phyloP scores from a whole-genome alignment of 371 early-diverging fungal species.

The Funneliformis caledonium region DNA sequence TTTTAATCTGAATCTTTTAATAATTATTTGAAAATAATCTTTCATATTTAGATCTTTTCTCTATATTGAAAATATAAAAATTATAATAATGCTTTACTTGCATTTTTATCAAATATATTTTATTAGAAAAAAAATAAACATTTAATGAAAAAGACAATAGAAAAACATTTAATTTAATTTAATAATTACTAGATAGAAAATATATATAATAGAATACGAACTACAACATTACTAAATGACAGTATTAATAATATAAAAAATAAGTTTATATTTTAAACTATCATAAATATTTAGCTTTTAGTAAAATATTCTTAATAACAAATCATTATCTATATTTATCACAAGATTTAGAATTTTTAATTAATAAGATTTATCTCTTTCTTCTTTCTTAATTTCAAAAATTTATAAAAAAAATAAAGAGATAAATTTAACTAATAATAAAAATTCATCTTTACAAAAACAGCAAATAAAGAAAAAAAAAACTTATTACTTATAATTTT shows the following conservation, averaged over 20 bases:
- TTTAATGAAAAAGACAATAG: background rate
- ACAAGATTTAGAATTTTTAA: slow-evolving; percentile 11
- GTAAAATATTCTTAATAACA: slow-evolving; percentile 2
- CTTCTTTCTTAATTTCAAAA: background rate
- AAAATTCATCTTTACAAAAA: background rate
- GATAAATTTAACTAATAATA: background rate
- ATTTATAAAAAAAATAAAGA: slow-evolving; percentile 3
- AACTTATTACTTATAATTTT: background rate
- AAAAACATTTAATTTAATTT: slow-evolving; percentile 11
- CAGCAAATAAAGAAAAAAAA: background rate
- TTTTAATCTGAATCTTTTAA: background rate
- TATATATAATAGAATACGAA: background rate
- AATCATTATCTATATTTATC: background rate
- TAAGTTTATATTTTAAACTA: slow-evolving; percentile 4
- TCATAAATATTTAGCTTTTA: background rate
- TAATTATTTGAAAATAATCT: background rate
- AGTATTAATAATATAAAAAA: background rate
- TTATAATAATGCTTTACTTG: slow-evolving; percentile 9
- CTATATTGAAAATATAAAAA: background rate
- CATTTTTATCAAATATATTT: slow-evolving; percentile 12
- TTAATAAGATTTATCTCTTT: background rate
- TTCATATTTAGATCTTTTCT: slow-evolving; percentile 1
- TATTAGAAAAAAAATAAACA: slow-evolving; percentile 23
- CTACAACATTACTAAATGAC: background rate
- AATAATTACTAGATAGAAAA: slow-evolving; percentile 16